Conservation (phyloP, 2,329 filamentous ascomycete species). For the Onygenales sp. region DNA sequence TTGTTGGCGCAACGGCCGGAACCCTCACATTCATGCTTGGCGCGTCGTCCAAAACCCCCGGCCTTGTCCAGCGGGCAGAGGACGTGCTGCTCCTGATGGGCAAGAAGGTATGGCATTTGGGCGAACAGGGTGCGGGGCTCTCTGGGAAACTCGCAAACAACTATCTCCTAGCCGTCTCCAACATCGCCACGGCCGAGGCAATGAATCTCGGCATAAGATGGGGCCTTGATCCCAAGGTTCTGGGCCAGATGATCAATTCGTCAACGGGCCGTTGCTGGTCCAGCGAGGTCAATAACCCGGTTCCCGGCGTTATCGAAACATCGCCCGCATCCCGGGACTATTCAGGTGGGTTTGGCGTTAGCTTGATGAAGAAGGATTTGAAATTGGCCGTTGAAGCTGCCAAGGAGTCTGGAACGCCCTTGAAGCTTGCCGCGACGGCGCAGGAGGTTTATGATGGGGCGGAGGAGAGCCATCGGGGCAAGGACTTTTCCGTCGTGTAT, state of each 20-base stretch:
- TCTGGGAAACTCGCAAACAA: slow-evolving; percentile 96
- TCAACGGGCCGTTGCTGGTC: slow-evolving; percentile 96
- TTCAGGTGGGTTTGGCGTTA: slow-evolving; percentile 64
- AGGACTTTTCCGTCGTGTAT: slow-evolving; percentile 77
- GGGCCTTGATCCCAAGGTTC: slow-evolving; percentile 54
- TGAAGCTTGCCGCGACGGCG: slow-evolving; percentile 56
- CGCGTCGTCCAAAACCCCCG: slow-evolving; percentile 37
- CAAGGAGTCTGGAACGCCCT: slow-evolving; percentile 53
- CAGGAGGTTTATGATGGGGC: slow-evolving; percentile 59
- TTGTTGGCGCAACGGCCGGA: slow-evolving; percentile 78
- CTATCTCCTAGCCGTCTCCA: slow-evolving; percentile 88
- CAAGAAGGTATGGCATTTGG: slow-evolving; percentile 74
- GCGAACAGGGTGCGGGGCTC: slow-evolving; percentile 72
- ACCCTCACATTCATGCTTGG: slow-evolving; percentile 96
- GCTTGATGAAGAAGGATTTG: slow-evolving; percentile 73
- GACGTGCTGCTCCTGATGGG: slow-evolving; percentile 74
- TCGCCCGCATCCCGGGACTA: slow-evolving; percentile 71
- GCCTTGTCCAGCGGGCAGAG: slow-evolving; percentile 55
- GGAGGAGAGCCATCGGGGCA: slow-evolving; percentile 54
- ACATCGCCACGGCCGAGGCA: slow-evolving; percentile 61
- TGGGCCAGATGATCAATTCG: slow-evolving; percentile 82
- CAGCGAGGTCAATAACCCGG: slow-evolving; percentile 90
- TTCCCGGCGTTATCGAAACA: slow-evolving; percentile 68
- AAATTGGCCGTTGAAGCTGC: slow-evolving; percentile 64
- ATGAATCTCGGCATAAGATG: slow-evolving; percentile 57